Conservation (phyloP, 2,329 filamentous ascomycete genomes). For the Verticillium zaregamsianum region DNA sequence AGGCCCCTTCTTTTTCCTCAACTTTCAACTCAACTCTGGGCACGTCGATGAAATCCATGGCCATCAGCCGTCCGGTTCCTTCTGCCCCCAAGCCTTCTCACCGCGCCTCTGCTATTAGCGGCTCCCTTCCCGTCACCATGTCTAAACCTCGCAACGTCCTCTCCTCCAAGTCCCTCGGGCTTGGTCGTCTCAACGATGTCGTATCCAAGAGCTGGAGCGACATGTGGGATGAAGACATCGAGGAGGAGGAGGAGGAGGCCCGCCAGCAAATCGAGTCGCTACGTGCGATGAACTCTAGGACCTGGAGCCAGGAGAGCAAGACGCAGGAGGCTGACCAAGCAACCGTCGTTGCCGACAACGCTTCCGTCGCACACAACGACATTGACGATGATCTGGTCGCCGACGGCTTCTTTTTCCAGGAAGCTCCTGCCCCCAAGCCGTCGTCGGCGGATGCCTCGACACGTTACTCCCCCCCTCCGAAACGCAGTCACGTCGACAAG, state of each 20-base stretch:
- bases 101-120: conserved; percentile 56
- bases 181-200: conserved; percentile 70
- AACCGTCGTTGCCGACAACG: conserved; percentile 28
- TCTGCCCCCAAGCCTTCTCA: conserved; percentile 40
- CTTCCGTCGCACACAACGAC: conserved; percentile 33
- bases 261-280: conserved; percentile 54
- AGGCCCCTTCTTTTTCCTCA: conserved; percentile 79
- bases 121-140: conserved; percentile 74
- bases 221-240: conserved; percentile 89
- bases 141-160: conserved; percentile 67
- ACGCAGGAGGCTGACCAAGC: conserved; percentile 41
- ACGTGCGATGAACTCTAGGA: conserved; percentile 67
- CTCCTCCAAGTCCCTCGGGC: conserved; percentile 71
- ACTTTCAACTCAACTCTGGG: conserved; percentile 79
- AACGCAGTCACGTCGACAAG: conserved; percentile 67
- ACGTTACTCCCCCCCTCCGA: conserved; percentile 63
- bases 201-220: conserved; percentile 99
- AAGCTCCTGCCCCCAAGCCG: conserved; percentile 40
- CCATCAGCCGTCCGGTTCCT: conserved; percentile 44
- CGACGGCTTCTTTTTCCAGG: conserved; percentile 72
- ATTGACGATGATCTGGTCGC: conserved; percentile 63
- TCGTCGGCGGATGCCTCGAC: conserved; percentile 29
- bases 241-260: conserved; percentile 67
- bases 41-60: conserved; percentile 73
- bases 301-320: conserved; percentile 74